Evolutionary conservation across 139 green algal genomes (phyloP).

Genomic region (Chlamydomonas incerta): DNA sequence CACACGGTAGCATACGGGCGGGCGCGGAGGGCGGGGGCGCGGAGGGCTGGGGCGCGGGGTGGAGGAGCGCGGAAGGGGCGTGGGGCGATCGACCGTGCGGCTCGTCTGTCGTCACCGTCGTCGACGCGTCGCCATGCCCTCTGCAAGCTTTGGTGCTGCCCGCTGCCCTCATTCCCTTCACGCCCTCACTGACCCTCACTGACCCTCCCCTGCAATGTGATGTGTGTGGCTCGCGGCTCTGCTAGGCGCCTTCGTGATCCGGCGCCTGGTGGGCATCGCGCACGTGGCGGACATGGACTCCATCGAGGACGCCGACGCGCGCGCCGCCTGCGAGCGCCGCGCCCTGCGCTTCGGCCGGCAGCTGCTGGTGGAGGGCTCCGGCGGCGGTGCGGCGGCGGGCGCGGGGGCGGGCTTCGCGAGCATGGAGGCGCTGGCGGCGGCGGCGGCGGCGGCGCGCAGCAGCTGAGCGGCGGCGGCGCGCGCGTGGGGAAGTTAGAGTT

Average conservation of each 20-base stretch:
- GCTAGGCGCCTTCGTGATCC: slow-evolving; percentile 79
- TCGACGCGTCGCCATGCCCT: too few species aligned
- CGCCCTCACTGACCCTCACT: too few species aligned
- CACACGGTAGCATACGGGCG: too few species aligned
- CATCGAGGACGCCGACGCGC: slow-evolving; percentile 80
- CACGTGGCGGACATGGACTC: slow-evolving; percentile 94
- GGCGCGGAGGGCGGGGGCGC: too few species aligned
- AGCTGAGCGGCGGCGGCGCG: background rate
- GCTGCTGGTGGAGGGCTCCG: background rate
- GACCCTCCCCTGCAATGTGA: too few species aligned
- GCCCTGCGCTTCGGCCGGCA: slow-evolving; percentile 81
- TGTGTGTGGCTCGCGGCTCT: background rate
- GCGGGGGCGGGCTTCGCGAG: background rate
- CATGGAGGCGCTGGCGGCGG: background rate
- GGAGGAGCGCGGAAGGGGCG: too few species aligned
- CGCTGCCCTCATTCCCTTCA: background rate
- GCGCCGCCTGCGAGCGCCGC: slow-evolving; percentile 82
- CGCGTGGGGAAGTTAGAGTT: too few species aligned
- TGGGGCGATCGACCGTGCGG: too few species aligned
- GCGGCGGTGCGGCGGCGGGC: too few species aligned
- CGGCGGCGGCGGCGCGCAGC: background rate
- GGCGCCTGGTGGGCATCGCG: slow-evolving; percentile 93
- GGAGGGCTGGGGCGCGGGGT: too few species aligned
- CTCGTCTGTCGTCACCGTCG: too few species aligned
- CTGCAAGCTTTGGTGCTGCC: too few species aligned